A percentile compares a stretch with the other conserved stretches of the same genome.
Conservation (phyloP, 1,284 basidiomycete species). For the Leccinum subspadiceum region DNA sequence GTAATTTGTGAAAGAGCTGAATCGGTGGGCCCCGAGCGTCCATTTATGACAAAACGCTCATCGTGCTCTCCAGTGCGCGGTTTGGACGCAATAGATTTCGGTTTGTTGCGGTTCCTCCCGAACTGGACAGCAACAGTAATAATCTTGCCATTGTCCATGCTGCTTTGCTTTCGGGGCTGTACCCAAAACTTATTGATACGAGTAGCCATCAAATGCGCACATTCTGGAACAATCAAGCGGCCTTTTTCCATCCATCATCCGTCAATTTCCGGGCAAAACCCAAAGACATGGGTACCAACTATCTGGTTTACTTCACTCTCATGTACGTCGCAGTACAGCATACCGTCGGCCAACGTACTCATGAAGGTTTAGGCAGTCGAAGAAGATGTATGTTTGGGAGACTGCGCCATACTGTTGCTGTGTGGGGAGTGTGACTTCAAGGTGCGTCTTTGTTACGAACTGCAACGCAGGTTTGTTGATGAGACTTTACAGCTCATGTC, state of each 20-base stretch:
- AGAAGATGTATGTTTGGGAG: slow-evolving; percentile 96
- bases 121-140: slow-evolving; percentile 69
- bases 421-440: slow-evolving; percentile 94
- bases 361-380: slow-evolving; percentile 70
- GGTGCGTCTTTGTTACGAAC: slow-evolving; percentile 41
- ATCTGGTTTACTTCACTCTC: slow-evolving; percentile 86
- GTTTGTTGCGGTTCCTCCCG: slow-evolving; percentile 75
- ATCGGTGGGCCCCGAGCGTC: slow-evolving; percentile 43
- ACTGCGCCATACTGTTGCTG: slow-evolving; percentile 80
- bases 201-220: slow-evolving; percentile 59
- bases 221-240: slow-evolving; percentile 83
- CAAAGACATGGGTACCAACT: slow-evolving; percentile 72
- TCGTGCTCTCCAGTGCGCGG: slow-evolving; percentile 54
- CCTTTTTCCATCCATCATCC: slow-evolving; percentile 90
- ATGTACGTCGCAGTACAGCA: slow-evolving; percentile 54
- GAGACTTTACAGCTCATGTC: slow-evolving; percentile 58
- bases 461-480: slow-evolving; percentile 8
- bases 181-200: slow-evolving; percentile 62
- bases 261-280: slow-evolving; percentile 76
- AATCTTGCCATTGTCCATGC: slow-evolving; percentile 74
- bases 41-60: background rate
- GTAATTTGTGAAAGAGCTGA: slow-evolving; percentile 69
- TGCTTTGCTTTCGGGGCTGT: slow-evolving; percentile 84
- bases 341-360: slow-evolving; percentile 3
- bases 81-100: slow-evolving; percentile 72